Conservation (phyloP, 306 rosid genomes). For the Dryas drummondii region DNA sequence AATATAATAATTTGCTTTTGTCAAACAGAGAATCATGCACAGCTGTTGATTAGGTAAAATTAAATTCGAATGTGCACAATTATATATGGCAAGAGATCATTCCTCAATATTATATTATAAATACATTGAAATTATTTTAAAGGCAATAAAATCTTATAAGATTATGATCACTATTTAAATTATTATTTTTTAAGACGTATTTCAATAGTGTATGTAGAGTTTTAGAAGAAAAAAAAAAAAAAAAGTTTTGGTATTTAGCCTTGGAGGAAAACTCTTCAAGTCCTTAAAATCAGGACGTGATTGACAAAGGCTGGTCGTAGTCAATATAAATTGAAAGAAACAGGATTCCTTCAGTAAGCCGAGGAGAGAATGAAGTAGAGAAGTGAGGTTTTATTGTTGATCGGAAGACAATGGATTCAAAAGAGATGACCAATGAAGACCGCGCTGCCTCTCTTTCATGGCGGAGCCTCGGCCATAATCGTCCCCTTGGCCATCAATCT, state of each 20-base stretch:
- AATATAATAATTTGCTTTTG: too few species aligned
- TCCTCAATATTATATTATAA: too few species aligned
- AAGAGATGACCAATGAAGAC: conserved; percentile 5
- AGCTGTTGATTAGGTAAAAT: too few species aligned
- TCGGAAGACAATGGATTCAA: conserved; percentile 9
- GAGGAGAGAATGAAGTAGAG: neutral
- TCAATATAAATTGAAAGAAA: neutral
- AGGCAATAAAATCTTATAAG: neutral
- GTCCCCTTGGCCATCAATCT: conserved; percentile 22
- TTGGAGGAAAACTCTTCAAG: neutral
- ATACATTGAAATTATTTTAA: neutral
- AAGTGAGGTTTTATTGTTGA: neutral
- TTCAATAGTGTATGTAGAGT: neutral
- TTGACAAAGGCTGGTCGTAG: neutral
- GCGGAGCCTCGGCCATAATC: conserved; percentile 36
- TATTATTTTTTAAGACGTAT: too few species aligned
- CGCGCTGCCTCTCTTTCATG: conserved; percentile 20
- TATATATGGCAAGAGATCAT: too few species aligned
- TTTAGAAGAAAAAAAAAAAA: neutral
- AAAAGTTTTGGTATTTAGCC: neutral
- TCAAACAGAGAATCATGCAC: too few species aligned
- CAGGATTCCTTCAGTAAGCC: neutral
- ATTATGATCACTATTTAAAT: too few species aligned
- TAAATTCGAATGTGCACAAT: too few species aligned
- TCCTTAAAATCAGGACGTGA: conserved; percentile 9